These are phyloP conservation scores for Dioscorea cayenensis DNA, from an alignment of 116 monocot genomes.

Conservation along the genomic window DNA sequence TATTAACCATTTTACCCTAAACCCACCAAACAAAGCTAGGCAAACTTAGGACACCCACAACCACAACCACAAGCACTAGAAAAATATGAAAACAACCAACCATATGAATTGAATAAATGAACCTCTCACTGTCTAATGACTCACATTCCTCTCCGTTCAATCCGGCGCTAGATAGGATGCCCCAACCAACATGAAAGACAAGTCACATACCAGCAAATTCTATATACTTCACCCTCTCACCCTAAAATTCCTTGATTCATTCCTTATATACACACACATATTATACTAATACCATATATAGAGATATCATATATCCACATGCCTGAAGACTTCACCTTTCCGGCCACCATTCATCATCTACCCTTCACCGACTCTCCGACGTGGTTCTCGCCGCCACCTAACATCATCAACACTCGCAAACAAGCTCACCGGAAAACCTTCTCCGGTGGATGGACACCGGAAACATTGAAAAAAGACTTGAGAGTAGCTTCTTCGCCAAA, in stretches of 20 bases:
- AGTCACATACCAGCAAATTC: neutral
- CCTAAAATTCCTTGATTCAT: neutral
- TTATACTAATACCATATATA: neutral
- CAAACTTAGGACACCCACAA: no score
- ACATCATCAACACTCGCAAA: neutral
- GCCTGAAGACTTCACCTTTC: neutral
- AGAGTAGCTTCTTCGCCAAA: neutral
- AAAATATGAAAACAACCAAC: no score
- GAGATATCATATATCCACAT: neutral
- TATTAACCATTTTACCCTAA: no score
- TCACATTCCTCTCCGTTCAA: neutral
- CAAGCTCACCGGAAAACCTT: neutral
- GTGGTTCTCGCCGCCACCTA: neutral
- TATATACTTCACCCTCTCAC: neutral
- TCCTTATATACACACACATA: neutral
- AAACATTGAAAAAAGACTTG: no score
- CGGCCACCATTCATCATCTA: neutral
- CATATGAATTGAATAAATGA: no score
- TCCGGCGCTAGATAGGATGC: slow-evolving; percentile 2
- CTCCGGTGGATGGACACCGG: neutral
- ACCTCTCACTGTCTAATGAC: no score
- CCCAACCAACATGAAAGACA: neutral
- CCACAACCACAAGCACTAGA: no score
- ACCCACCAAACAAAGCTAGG: no score
- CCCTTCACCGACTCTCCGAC: neutral